Evolutionary conservation across 1,284 basidiomycete species (phyloP).

Genomic region (Apiotrichum veenhuisii): DNA sequence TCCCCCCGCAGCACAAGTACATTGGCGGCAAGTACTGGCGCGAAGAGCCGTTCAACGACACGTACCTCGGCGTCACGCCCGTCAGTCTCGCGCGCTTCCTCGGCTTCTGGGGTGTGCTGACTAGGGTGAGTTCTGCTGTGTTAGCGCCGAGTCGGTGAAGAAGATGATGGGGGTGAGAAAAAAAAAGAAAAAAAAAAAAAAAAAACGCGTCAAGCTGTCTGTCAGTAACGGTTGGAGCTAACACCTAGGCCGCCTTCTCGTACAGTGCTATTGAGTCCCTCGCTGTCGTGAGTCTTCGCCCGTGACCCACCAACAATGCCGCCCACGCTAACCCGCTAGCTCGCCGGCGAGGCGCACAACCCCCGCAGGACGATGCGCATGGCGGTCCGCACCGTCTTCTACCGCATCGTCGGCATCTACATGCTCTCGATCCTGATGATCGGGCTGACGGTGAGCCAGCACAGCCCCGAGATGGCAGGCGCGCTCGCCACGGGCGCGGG

Average conservation of each 20-base stretch:
- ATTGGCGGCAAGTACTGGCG: conserved; percentile 25
- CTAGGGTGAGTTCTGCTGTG: no score
- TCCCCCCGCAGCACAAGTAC: conserved; percentile 55
- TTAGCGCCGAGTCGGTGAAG: no score
- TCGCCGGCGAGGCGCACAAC: conserved; percentile 52
- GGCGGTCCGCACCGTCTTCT: conserved; percentile 57
- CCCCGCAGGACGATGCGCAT: conserved; percentile 67
- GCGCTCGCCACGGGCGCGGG: conserved; percentile 54
- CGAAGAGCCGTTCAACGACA: conserved; percentile 24
- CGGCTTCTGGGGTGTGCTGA: conserved; percentile 62
- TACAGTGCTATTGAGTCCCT: conserved; percentile 46
- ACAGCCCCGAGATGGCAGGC: conserved; percentile 47
- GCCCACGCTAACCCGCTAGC: no score
- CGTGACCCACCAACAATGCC: no score
- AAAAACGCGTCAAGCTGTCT: no score
- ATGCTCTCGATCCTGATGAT: conserved; percentile 34
- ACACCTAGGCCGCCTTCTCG: conserved; percentile 28
- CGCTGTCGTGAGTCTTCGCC: no score
- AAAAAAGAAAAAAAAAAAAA: no score
- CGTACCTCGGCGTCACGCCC: conserved; percentile 16
- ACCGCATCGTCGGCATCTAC: conserved; percentile 66
- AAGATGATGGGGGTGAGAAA: no score
- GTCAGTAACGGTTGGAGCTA: no score
- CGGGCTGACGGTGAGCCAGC: conserved; percentile 5
- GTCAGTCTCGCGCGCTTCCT: conserved; percentile 51